A percentile compares a stretch with the other conserved stretches of the same genome.
phyloP scores from a whole-genome alignment of 306 rosid genomes.

The Rubus idaeus region DNA sequence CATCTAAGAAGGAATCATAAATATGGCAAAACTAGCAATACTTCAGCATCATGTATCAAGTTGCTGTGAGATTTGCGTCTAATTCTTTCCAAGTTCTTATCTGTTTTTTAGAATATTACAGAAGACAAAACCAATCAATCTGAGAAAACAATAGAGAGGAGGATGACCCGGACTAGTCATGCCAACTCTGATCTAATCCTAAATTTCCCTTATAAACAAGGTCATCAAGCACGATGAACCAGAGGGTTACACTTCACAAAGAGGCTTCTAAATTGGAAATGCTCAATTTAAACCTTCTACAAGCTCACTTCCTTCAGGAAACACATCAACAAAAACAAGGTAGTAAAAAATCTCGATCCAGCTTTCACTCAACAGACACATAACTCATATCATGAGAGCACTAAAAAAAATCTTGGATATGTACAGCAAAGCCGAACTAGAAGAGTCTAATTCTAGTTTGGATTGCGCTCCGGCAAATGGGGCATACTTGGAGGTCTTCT shows the following conservation, averaged over 20 bases:
- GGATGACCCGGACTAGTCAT: background rate
- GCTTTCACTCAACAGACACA: background rate
- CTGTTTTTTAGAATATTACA: background rate
- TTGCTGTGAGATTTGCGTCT: background rate
- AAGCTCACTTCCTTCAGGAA: background rate
- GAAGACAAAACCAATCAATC: background rate
- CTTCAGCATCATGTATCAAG: background rate
- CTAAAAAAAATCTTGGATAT: background rate
- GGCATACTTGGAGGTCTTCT: conserved; percentile 64
- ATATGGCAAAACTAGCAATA: background rate
- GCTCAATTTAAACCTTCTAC: background rate
- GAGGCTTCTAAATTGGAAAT: background rate
- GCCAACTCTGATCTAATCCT: background rate
- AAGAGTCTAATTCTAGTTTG: conserved; percentile 69
- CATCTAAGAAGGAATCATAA: too few relatives aligned
- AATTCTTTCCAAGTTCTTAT: background rate
- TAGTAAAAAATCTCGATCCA: too few relatives aligned
- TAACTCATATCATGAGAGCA: background rate
- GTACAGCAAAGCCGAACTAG: conserved; percentile 23
- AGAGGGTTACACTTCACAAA: background rate
- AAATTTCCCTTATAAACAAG: background rate
- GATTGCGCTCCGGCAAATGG: conserved; percentile 71
- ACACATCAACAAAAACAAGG: background rate
- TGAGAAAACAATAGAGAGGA: background rate
- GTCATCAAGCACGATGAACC: background rate